Percentiles rank a stretch among this genome's conserved stretches.
Conservation (phyloP, 2,329 filamentous ascomycete genomes). For the Biscogniauxia mediterranea region DNA sequence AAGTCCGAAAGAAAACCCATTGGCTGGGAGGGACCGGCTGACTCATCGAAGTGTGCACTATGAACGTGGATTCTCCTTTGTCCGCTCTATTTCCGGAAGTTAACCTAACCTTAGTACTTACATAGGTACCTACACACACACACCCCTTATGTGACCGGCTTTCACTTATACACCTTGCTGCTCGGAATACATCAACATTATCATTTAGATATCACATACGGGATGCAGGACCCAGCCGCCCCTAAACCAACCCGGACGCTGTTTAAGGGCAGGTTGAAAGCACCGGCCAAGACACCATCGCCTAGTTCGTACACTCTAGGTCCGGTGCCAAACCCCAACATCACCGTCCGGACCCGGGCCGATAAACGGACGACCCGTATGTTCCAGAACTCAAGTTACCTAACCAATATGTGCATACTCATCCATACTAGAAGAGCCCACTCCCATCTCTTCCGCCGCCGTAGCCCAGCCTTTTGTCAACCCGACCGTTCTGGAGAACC, state of each 20-base stretch:
- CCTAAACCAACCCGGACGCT: constrained; percentile 13
- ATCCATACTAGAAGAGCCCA: constrained; percentile 19
- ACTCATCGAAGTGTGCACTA: too few relatives aligned
- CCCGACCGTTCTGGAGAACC: constrained; percentile 29
- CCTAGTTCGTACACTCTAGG: constrained; percentile 28
- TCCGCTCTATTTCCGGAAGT: too few relatives aligned
- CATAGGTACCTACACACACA: too few relatives aligned
- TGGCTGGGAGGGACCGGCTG: too few relatives aligned
- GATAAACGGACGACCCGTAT: constrained; percentile 18
- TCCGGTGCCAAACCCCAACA: constrained; percentile 23
- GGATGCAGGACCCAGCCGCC: constrained; percentile 4
- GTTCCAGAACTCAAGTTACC: constrained; percentile 11
- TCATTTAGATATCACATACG: constrained; percentile 1
- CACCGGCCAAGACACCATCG: constrained; percentile 18
- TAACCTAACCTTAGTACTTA: too few relatives aligned
- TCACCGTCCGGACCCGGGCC: constrained; percentile 19
- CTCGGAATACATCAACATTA: too few relatives aligned
- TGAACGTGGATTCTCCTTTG: too few relatives aligned
- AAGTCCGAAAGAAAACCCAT: too few relatives aligned
- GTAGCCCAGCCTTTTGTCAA: constrained; percentile 35
- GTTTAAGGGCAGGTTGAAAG: constrained; percentile 24
- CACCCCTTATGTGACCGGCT: too few relatives aligned
- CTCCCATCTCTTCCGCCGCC: constrained; percentile 28
- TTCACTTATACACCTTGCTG: too few relatives aligned
- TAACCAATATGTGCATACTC: constrained; percentile 1